Evolutionary conservation across 2,329 filamentous ascomycete genomes (phyloP).

Genomic region (Aspergillaceae sp.): DNA sequence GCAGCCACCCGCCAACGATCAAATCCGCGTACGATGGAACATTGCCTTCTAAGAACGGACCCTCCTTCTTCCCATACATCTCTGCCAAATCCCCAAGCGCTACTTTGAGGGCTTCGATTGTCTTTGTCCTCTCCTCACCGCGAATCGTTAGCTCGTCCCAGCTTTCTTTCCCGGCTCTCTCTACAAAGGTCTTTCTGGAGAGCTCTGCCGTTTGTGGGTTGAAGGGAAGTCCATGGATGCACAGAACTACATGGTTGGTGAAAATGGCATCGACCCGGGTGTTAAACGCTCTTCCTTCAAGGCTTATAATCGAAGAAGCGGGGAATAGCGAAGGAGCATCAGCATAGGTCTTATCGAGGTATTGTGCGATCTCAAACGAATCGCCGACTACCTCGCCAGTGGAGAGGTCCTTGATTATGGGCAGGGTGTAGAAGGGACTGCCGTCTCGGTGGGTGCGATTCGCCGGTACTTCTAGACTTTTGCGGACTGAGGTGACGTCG

Average conservation of each 20-base stretch:
- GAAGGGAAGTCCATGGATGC: constrained; percentile 3
- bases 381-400: background rate
- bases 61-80: constrained; percentile 32
- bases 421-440: background rate
- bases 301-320: constrained; percentile 1
- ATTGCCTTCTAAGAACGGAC: constrained; percentile 44
- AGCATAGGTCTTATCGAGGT: background rate
- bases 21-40: constrained; percentile 46
- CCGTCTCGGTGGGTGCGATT: background rate
- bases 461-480: constrained; percentile 3
- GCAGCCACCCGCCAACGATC: constrained; percentile 50
- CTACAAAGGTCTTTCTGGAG: constrained; percentile 2
- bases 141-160: constrained; percentile 20
- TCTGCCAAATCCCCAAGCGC: constrained; percentile 37
- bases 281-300: constrained; percentile 5
- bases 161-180: constrained; percentile 2
- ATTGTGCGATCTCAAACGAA: background rate
- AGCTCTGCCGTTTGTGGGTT: constrained; percentile 5
- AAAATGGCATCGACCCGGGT: constrained; percentile 6
- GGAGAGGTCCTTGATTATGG: background rate
- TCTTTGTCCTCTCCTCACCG: constrained; percentile 33
- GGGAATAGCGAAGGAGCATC: background rate
- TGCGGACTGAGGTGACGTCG: constrained; percentile 6
- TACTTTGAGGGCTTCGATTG: constrained; percentile 34
- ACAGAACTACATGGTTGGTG: constrained; percentile 1